Percentiles rank a stretch among this genome's conserved stretches.
Conservation (phyloP, 192 early-diverging fungal genomes). For the Allomyces javanicus region DNA sequence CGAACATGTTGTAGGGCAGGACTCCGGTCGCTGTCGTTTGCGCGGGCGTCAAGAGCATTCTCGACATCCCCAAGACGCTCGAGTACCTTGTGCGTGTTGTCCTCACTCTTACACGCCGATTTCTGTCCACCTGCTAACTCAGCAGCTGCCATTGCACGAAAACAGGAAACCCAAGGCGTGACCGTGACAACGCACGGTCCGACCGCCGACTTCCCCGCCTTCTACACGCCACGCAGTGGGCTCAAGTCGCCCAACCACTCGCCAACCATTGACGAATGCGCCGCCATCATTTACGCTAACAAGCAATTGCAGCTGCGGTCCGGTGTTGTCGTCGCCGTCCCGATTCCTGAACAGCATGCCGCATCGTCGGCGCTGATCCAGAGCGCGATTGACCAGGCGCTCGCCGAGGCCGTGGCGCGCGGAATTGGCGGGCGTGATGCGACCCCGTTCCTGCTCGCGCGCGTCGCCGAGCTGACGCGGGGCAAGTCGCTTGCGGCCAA, state of each 20-base stretch:
- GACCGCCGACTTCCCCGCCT: constrained; percentile 61
- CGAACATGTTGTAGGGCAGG: constrained; percentile 14
- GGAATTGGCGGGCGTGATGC: constrained; percentile 67
- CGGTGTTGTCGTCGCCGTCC: constrained; percentile 74
- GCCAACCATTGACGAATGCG: neutral
- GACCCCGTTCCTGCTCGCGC: constrained; percentile 83
- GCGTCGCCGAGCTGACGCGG: constrained; percentile 59
- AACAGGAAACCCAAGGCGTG: constrained; percentile 75
- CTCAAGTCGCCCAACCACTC: constrained; percentile 13
- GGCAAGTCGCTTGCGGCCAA: constrained; percentile 66
- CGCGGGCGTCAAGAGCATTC: constrained; percentile 89
- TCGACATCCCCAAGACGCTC: constrained; percentile 78
- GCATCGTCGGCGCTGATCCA: constrained; percentile 40
- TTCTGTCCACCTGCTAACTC: neutral
- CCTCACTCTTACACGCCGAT: neutral
- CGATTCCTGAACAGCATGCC: constrained; percentile 54
- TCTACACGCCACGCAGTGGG: constrained; percentile 64
- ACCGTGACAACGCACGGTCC: constrained; percentile 60
- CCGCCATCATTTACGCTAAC: constrained; percentile 18
- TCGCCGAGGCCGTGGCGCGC: constrained; percentile 40
- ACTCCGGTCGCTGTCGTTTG: constrained; percentile 91
- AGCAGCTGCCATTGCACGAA: neutral
- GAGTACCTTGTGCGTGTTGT: constrained; percentile 42
- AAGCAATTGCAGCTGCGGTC: constrained; percentile 39
- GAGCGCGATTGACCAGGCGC: constrained; percentile 43